Base-by-base conservation (phyloP, 1,284 basidiomycete species). In the Taiwanofungus camphoratus region DNA sequence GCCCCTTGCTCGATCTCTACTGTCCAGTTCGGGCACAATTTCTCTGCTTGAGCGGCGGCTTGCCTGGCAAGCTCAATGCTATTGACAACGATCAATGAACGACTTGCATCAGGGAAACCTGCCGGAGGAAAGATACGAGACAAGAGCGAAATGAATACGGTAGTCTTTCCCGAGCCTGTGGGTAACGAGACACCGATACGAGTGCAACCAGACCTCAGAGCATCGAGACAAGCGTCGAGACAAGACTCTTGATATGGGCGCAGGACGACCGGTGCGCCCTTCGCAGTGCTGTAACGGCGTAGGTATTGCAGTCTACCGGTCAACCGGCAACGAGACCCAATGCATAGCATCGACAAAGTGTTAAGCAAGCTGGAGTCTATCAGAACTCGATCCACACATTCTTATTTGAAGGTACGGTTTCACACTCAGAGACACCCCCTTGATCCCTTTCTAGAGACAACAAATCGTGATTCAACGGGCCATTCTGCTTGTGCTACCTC, bases 121-220 rank as follows among this genome's bases (percentile, higher is more conserved):
- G 50, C 41, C 4, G 76, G 75, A 18, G 78, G 54, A 4, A 55
- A 41, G 22, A 89, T 70, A 16, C 76, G 73, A 7, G 82, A 78
- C 8, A 94, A 70, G 15, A 94, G 73, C 4, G 79, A 78, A 39
- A 92, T 83, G 66, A 94, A 98, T 45, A 94, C 87, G 1, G 89
- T 90, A 1, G 94, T 97, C 64, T 98, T 98, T 6, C 94, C 94
- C 21, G 88, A 81, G 9, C 92, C 91, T 16, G 94, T 96, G 8
- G 93, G 92, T 1, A 92, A 73, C 11, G 88, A 94, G 18, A 95
- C 89, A n/a, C 93, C 93, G 36, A 97, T 87, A 18, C 93, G 82
- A 2, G 79, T 79, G 21, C 66, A 74, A 12, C 80, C 78, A 19
- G 66, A 60, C 20, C 65, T 58, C 16, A 97, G 68, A 1, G 92